A percentile compares a stretch with the other conserved stretches of the same genome.
Conservation (phyloP, 1,139 yeast species). For the Ogataea hybrid region DNA sequence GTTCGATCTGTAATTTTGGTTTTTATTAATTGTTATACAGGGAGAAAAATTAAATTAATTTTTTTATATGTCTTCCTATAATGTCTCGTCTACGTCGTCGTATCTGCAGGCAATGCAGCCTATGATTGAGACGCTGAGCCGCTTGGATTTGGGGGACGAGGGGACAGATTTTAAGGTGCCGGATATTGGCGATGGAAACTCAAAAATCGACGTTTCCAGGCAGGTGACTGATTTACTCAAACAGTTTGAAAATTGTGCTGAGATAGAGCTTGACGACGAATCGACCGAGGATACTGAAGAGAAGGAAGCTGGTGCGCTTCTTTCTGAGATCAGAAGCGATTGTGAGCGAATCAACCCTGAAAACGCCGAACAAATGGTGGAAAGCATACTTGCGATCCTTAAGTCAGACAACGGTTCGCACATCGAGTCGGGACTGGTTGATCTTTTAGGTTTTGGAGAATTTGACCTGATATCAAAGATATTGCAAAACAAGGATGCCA, state of each 20-base stretch:
- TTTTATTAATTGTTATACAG: background rate
- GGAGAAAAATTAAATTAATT: constrained; percentile 2
- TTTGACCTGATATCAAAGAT: constrained; percentile 72
- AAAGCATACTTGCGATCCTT: constrained; percentile 31
- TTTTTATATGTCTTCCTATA: constrained; percentile 37
- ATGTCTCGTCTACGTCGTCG: constrained; percentile 67
- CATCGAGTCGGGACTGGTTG: constrained; percentile 66
- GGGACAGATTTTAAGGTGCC: constrained; percentile 29
- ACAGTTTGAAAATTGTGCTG: constrained; percentile 36
- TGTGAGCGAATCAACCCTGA: constrained; percentile 35
- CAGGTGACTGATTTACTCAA: constrained; percentile 38
- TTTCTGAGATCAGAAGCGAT: constrained; percentile 14
- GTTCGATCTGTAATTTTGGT: constrained; percentile 58
- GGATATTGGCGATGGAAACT: constrained; percentile 26
- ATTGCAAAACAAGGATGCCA: constrained; percentile 46
- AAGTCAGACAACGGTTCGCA: constrained; percentile 47
- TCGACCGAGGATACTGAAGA: constrained; percentile 2
- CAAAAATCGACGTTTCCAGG: constrained; percentile 31
- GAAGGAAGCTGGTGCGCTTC: constrained; percentile 22
- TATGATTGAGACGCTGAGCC: constrained; percentile 47
- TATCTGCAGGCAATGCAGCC: constrained; percentile 77
- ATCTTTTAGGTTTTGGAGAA: constrained; percentile 81
- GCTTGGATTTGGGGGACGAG: constrained; percentile 34
- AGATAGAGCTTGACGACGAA: constrained; percentile 25
- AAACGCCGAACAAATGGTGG: constrained; percentile 22